phyloP scores from a whole-genome alignment of 257 asterid genomes.

The Solanum raphanifolium region DNA sequence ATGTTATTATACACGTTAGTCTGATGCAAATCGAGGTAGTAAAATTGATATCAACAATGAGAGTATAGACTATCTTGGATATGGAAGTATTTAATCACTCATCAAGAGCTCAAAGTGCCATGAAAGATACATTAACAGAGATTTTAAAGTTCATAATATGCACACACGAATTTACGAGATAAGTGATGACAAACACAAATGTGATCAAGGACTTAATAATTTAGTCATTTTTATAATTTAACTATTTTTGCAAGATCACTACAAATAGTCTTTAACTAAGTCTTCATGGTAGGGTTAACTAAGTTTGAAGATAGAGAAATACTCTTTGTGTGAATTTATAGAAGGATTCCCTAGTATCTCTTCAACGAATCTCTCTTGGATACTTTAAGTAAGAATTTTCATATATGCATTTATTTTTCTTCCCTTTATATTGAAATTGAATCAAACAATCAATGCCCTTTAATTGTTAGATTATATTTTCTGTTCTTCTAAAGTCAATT shows the following conservation, averaged over 20 bases:
- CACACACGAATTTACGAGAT: not conserved
- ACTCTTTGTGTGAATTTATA: not conserved
- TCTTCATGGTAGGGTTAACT: not conserved
- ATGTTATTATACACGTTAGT: too few species aligned
- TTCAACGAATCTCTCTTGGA: too few species aligned
- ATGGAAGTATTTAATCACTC: too few species aligned
- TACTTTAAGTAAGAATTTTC: not conserved
- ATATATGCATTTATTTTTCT: too few species aligned
- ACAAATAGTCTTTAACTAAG: not conserved
- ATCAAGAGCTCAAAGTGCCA: not conserved
- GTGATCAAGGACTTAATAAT: not conserved
- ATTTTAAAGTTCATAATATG: not conserved
- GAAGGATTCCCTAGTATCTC: not conserved
- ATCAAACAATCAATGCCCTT: not conserved
- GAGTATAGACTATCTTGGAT: not conserved
- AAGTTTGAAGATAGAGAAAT: too few species aligned
- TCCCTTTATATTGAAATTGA: not conserved
- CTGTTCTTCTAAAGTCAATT: not conserved
- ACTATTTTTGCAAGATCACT: not conserved
- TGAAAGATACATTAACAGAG: not conserved
- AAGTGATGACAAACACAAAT: not conserved
- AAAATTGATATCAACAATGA: not conserved
- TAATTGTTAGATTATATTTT: too few species aligned
- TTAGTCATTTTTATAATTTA: too few species aligned
- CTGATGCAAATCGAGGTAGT: too few species aligned